Conservation (phyloP, 768 basidiomycete genomes). For the Grammothele lineata region DNA sequence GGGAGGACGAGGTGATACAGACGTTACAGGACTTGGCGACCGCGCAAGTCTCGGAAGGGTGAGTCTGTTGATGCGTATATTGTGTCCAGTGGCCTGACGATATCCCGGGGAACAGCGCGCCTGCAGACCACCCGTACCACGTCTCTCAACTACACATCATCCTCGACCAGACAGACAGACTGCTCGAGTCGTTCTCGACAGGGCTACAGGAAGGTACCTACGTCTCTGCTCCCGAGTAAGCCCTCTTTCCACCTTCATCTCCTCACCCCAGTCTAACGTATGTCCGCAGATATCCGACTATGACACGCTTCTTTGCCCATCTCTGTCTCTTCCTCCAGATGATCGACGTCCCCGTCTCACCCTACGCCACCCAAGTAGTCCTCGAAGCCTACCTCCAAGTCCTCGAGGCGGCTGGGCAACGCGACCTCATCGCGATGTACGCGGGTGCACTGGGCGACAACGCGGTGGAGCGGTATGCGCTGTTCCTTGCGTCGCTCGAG, state of each 20-base stretch:
- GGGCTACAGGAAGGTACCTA: conserved; percentile 52
- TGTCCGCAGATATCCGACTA: conserved; percentile 53
- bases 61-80: conserved; percentile 10
- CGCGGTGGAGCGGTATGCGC: conserved; percentile 87
- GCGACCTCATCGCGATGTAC: conserved; percentile 90
- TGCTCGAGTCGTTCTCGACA: conserved; percentile 67
- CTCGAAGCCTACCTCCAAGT: conserved; percentile 86
- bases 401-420: conserved; percentile 81
- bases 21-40: conserved; percentile 55
- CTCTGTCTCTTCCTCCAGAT: conserved; percentile 84
- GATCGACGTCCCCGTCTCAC: conserved; percentile 71
- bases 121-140: conserved; percentile 74
- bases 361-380: conserved; percentile 72
- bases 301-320: conserved; percentile 92
- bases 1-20: conserved; percentile 60
- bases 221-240: conserved; percentile 53
- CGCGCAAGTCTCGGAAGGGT: conserved; percentile 65
- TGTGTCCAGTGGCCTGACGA: too few species aligned
- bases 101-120: conserved; percentile 34
- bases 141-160: conserved; percentile 80
- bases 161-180: conserved; percentile 56
- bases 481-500: conserved; percentile 79
- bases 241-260: conserved; percentile 10
- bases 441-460: conserved; percentile 87
- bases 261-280: conserved; percentile 5